Evolutionary conservation across 345 rosid species (phyloP).

Genomic region (Hibiscus trionum): DNA sequence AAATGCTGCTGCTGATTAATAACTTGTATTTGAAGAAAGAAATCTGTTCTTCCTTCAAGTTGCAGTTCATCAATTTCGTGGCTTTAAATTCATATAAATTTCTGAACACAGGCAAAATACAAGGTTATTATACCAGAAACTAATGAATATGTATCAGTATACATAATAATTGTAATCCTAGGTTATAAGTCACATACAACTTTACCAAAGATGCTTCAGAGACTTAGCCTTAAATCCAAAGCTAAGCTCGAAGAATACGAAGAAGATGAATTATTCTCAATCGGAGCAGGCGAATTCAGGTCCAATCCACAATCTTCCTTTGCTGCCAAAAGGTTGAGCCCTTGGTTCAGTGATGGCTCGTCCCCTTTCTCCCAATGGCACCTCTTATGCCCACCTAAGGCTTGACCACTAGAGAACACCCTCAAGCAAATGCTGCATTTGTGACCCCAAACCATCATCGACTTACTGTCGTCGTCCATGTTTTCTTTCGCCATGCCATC

Average conservation of each 20-base stretch:
- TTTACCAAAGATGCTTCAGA: conserved; percentile 21
- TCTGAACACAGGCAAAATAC: too few relatives aligned
- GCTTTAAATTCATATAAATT: not conserved
- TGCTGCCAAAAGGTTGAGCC: conserved; percentile 6
- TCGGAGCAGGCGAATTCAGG: conserved; percentile 60
- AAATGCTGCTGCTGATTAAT: not conserved
- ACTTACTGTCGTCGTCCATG: conserved; percentile 17
- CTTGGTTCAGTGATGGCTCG: conserved; percentile 16
- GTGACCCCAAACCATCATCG: conserved; percentile 33
- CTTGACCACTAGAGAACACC: conserved; percentile 65
- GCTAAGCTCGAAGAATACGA: conserved; percentile 34
- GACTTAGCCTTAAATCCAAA: conserved; percentile 72
- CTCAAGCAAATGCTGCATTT: conserved; percentile 55
- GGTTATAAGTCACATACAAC: conserved; percentile 15
- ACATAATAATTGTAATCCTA: conserved; percentile 12
- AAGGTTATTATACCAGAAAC: not conserved
- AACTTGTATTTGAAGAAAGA: not conserved
- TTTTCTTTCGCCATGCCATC: conserved; percentile 1
- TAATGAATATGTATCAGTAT: conserved; percentile 1
- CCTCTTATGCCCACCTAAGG: conserved; percentile 75
- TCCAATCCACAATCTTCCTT: conserved; percentile 33
- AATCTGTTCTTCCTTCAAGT: not conserved
- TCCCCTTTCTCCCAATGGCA: conserved; percentile 65
- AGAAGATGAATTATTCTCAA: conserved; percentile 32
- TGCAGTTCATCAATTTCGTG: not conserved